Base-by-base conservation (phyloP, 2,329 filamentous ascomycete species). In the Neurospora sp. region DNA sequence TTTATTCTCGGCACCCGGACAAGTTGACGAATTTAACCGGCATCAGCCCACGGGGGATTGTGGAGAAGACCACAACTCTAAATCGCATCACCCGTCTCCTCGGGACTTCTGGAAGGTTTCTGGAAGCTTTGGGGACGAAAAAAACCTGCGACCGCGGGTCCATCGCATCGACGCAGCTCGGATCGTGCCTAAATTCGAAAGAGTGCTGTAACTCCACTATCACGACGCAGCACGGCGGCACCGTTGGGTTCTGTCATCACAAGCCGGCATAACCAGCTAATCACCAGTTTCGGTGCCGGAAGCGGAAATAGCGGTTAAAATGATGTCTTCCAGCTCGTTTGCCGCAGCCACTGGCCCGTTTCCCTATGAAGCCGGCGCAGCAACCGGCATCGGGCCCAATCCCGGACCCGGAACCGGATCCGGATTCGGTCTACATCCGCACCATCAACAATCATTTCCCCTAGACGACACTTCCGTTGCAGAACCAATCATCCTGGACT, bases 391-490 rank as follows among this genome's bases (percentile, higher is more conserved):
- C n/a, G n/a, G 41, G 10, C n/a, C 41, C 41, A 43, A 43, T 19
- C 41, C 41, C 43, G 17, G 17, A n/a, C 2, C 28, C 28, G 41
- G 41, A 5, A 2, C n/a, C 43, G 43, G n/a, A 6, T 0, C n/a
- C 8, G 19, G 43, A 0, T 46, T 19, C 19, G 43, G 69, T 37
- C 39, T 72, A 69, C 71, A 71, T 72, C 62, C 71, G 67, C 15
- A 67, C 70, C 70, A 57, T 69, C 70, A 70, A 71, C 71, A 33
- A 43, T 66, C 41, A 11, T 23, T 67, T 46, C 67, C 69, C 71
- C 62, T 71, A 70, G 70, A 72, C 36, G 67, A 69, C 70, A 52
- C 67, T 6, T 71, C 71, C 11, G 68, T 69, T 17, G 71, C 71
- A 8, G 71, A 72, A 62, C 40, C 71, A 28, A 67, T 69, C 38